Evolutionary conservation across 345 rosid species (phyloP), one percentile per base, ranked within the genome.

Genomic region (Erucastrum elatum): DNA sequence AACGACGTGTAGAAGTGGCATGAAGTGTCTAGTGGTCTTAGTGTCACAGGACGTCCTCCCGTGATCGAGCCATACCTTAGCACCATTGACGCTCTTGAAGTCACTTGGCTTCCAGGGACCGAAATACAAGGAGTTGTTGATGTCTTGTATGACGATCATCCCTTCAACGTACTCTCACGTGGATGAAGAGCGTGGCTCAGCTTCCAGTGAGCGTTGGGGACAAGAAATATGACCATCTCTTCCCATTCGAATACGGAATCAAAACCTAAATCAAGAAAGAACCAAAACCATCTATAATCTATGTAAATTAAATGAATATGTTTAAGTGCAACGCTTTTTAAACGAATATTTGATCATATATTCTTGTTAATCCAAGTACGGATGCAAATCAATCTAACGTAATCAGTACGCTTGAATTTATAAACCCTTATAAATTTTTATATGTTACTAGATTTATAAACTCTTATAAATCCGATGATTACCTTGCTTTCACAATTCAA

Each of bases 71-170:
- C 93, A 5, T 85, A 87, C 61, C 58, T 85, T 2, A 37, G 68
- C 33, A 2, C 6, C 10, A 82, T 86, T 8, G 88, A 84, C 30
- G 93, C 89, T 63, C 78, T 88, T 8, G 88, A 86, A 3, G 91
- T 91, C 2, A 94, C 94, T 9, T 88, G 93, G 97, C 87, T 90
- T 10, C 94, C 90, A 0, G 94, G 90, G 64, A 85, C 83, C 5
- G 97, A 90, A 85, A 92, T 91, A 15, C 84, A 86, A 67, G 97
- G 93, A 1, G 84, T 88, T 15, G 79, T 91, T 2, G 97, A 87
- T 81, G 89, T 87, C 60, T 75, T 88, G 69, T 91, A 88, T 72
- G 94, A 92, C 25, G 90, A 89, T 44, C 84, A 85, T 55, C 89
- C 88, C 5, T 88, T 90, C 72, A 84, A 87, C 0, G 94, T 90